Percentiles rank a stretch among this genome's conserved stretches.
Conservation (phyloP, 257 asterid genomes). For the Echites panduratus region DNA sequence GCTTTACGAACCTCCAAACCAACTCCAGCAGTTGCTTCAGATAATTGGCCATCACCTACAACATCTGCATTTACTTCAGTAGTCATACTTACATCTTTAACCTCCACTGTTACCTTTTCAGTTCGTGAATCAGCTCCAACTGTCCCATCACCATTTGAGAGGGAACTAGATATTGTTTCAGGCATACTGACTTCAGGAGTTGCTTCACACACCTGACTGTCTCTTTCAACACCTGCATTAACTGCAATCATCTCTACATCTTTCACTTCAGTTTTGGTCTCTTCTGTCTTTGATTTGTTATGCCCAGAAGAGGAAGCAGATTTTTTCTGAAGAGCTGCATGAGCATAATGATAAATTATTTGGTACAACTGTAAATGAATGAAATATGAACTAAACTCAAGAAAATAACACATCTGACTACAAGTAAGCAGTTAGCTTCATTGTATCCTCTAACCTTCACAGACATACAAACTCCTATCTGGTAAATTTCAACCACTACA, state of each 20-base stretch:
- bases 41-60: constrained; percentile 29
- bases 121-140: constrained; percentile 37
- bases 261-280: constrained; percentile 28
- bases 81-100: constrained; percentile 29
- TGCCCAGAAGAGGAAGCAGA: constrained; percentile 29
- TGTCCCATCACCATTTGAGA: constrained; percentile 29
- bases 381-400: not conserved
- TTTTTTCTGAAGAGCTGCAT: constrained; percentile 50
- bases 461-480: not conserved
- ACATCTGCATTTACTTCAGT: constrained; percentile 10
- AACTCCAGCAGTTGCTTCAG: constrained; percentile 16
- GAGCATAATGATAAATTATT: constrained; percentile 13
- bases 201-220: constrained; percentile 16
- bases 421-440: not conserved
- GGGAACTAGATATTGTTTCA: constrained; percentile 34
- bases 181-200: constrained; percentile 27
- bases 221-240: constrained; percentile 10
- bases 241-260: constrained; percentile 25
- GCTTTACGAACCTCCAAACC: constrained; percentile 17
- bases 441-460: not conserved
- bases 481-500: not conserved
- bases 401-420: not conserved
- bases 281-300: constrained; percentile 27
- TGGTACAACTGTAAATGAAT: not conserved
- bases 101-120: constrained; percentile 27